Evolutionary conservation across 2,329 filamentous ascomycete genomes (phyloP), one percentile per base, ranked within the genome.

Genomic region (Herpotrichia juniperi): DNA sequence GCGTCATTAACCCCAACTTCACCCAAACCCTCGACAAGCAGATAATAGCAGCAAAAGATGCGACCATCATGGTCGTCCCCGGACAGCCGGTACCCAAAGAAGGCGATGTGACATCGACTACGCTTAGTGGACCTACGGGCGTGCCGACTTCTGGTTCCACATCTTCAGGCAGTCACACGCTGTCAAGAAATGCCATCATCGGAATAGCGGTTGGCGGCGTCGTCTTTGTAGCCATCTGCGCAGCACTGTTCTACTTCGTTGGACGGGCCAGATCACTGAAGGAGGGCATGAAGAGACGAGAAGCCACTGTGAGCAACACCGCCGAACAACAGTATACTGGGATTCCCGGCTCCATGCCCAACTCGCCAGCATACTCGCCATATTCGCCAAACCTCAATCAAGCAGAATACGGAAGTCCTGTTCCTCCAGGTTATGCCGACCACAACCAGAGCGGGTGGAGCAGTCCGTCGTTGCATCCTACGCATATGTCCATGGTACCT

Each of bases 1-100:
- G 89, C 2, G 87, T 84, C 1, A 87, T 93, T 59, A 93, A 93
- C 64, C 82, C 87, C 6, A 76, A 76, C 48, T 51, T 50, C 2
- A 68, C 63, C 2, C 63, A 70, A 46, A 71, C 70, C 1, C 55
- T 74, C 4, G 57, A 56, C 3, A 35, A 39, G 22, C 72, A 74
- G 34, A 64, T 63, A 8, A 24, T 55, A 8, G 53, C 62, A 14
- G 69, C 68, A 1, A 48, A 53, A 34, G 35, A 58, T 5, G 59
- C 71, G 31, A 58, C 61, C 21, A 64, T 63, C 37, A 57, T 65
- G 56, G 58, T 79, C 5, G 64, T 65, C 21, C 76, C 76, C 1
- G 76, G 76, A 19, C 60, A 79, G 30, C 54, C 68, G 1, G 67
- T 78, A 9, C 75, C 77, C 6, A 57, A 63, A 2, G 76, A 77